Conservation (phyloP, 1,284 basidiomycete species). For the Neolentinus lepideus region DNA sequence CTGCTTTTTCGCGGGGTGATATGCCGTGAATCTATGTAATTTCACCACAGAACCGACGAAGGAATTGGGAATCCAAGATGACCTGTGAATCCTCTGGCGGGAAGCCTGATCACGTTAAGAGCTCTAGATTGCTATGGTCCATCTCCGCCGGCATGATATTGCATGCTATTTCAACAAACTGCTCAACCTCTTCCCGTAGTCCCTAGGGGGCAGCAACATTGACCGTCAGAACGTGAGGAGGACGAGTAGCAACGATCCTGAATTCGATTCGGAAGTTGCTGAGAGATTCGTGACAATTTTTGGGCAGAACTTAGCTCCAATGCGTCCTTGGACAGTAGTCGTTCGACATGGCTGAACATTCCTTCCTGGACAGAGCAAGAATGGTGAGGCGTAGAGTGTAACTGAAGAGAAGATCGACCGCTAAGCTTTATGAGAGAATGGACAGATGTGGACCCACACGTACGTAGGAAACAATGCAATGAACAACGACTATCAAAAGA, state of each 20-base stretch:
- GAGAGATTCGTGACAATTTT: slow-evolving; percentile 33
- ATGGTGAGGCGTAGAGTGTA: background rate
- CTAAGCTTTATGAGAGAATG: background rate
- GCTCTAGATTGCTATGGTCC: slow-evolving; percentile 32
- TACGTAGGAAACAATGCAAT: background rate
- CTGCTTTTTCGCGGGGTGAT: slow-evolving; percentile 32
- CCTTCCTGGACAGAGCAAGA: background rate
- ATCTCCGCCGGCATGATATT: slow-evolving; percentile 25
- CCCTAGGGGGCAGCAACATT: slow-evolving; percentile 28
- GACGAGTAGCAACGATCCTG: slow-evolving; percentile 35
- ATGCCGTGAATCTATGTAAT: slow-evolving; percentile 35
- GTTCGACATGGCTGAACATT: background rate
- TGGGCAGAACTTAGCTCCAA: slow-evolving; percentile 21
- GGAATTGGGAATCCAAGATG: slow-evolving; percentile 22
- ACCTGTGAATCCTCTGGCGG: slow-evolving; percentile 41
- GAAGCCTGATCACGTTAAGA: slow-evolving; percentile 31
- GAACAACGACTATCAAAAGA: background rate
- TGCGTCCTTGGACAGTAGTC: background rate
- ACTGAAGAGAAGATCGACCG: background rate
- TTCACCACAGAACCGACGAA: slow-evolving; percentile 32
- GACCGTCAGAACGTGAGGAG: slow-evolving; percentile 29
- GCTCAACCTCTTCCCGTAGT: slow-evolving; percentile 33
- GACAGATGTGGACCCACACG: background rate
- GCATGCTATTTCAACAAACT: slow-evolving; percentile 39
- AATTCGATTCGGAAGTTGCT: slow-evolving; percentile 46